Percentiles rank a stretch among this genome's conserved stretches.
Evolutionary conservation across 495 filamentous ascomycete genomes (phyloP).

Genomic region (Aspergillus panamensis): DNA sequence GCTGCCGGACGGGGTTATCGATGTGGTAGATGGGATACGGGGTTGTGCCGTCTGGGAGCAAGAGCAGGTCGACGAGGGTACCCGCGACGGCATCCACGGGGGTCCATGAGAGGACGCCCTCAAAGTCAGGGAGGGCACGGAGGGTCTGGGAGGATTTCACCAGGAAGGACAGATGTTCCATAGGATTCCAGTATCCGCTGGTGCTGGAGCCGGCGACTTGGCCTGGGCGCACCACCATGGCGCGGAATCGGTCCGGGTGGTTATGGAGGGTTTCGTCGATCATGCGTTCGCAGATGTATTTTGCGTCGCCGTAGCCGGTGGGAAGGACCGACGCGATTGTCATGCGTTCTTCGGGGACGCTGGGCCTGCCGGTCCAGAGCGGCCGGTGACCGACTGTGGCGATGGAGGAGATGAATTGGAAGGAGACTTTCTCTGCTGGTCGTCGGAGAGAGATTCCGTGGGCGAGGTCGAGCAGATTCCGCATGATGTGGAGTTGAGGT

Average conservation of each 20-base stretch:
- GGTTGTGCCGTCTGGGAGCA: conserved; percentile 28
- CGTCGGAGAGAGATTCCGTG: conserved; percentile 22
- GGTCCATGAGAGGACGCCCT: conserved; percentile 42
- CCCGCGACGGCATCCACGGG: conserved; percentile 45
- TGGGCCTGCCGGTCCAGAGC: conserved; percentile 8
- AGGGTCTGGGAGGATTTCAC: conserved; percentile 50
- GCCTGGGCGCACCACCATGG: conserved; percentile 41
- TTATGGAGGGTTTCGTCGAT: conserved; percentile 44
- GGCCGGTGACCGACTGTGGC: conserved; percentile 36
- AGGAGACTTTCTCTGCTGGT: conserved; percentile 27
- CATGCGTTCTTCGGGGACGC: conserved; percentile 28
- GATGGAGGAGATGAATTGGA: conserved; percentile 56
- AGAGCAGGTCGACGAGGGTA: conserved; percentile 41
- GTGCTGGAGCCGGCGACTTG: conserved; percentile 47
- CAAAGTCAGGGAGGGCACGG: conserved; percentile 37
- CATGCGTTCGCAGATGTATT: conserved; percentile 47
- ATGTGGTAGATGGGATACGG: conserved; percentile 51
- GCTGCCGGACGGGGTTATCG: conserved; percentile 51
- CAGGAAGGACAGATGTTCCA: conserved; percentile 47
- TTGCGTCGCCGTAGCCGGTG: conserved; percentile 50
- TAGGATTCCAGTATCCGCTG: conserved; percentile 50
- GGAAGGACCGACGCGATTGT: conserved; percentile 34
- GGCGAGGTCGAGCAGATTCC: conserved; percentile 47
- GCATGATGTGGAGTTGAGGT: conserved; percentile 45
- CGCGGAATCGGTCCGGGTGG: conserved; percentile 36